phyloP scores from a whole-genome alignment of 2,329 filamentous ascomycete genomes.

The Curvularia eragrostidis region DNA sequence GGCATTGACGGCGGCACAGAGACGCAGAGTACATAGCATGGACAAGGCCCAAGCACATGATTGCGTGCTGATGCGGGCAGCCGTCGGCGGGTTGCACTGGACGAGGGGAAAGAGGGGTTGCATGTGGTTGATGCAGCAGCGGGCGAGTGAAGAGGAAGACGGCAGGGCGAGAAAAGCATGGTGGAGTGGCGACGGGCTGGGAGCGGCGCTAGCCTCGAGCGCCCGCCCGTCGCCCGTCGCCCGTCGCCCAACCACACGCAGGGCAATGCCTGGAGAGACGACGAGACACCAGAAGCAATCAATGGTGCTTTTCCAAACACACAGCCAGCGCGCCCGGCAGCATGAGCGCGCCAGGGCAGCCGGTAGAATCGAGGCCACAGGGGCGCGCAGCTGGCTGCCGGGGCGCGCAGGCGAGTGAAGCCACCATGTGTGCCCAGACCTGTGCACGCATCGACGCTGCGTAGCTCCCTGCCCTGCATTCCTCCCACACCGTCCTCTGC shows the following conservation, averaged over 20 bases:
- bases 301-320: background rate
- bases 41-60: constrained; percentile 27
- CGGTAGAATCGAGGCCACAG: background rate
- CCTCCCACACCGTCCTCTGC: constrained; percentile 26
- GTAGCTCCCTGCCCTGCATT: constrained; percentile 27
- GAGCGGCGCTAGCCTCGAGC: too few species aligned
- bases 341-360: too few species aligned
- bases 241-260: background rate
- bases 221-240: too few species aligned
- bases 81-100: constrained; percentile 16
- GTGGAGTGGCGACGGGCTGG: background rate
- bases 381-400: background rate
- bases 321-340: too few species aligned
- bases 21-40: background rate
- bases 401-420: constrained; percentile 4
- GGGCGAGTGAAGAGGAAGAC: constrained; percentile 15
- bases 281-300: background rate
- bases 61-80: constrained; percentile 22
- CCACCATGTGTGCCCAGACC: constrained; percentile 16
- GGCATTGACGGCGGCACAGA: background rate
- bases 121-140: constrained; percentile 13
- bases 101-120: constrained; percentile 20
- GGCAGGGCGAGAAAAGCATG: background rate
- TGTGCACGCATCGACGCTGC: constrained; percentile 19
- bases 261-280: background rate